Evolutionary conservation across 768 basidiomycete genomes (phyloP).

Genomic region (Gloeopeniophorella convolvens): DNA sequence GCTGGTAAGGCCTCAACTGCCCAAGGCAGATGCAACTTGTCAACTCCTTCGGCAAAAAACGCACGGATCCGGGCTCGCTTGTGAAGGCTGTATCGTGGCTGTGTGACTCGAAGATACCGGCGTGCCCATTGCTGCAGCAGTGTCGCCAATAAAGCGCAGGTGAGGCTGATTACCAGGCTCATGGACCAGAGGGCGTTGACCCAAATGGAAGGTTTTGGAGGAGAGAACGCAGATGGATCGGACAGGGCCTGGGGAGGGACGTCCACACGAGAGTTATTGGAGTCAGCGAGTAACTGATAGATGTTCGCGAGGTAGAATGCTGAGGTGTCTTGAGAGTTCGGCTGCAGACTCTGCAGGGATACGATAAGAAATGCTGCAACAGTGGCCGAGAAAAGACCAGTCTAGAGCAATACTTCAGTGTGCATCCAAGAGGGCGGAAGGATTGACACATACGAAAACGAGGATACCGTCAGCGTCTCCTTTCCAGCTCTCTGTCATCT

Average conservation of each 20-base stretch:
- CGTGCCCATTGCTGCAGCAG: neutral
- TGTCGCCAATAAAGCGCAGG: neutral
- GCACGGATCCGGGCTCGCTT: slow-evolving; percentile 1
- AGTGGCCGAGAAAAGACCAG: slow-evolving; percentile 15
- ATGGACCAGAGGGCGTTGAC: slow-evolving; percentile 8
- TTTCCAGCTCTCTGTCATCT: slow-evolving; percentile 13
- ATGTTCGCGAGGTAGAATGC: neutral
- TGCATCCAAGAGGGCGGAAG: too few relatives aligned
- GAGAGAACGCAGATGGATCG: neutral
- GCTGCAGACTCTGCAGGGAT: slow-evolving; percentile 6
- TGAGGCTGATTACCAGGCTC: neutral
- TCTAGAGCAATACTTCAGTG: neutral
- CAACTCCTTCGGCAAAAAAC: neutral
- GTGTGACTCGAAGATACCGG: neutral
- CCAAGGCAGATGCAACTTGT: neutral
- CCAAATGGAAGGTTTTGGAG: neutral
- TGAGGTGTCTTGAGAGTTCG: neutral
- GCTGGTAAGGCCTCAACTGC: neutral
- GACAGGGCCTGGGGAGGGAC: neutral
- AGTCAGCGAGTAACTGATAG: neutral
- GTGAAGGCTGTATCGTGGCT: neutral
- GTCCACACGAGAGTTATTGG: neutral
- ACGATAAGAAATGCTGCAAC: slow-evolving; percentile 10
- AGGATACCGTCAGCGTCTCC: slow-evolving; percentile 16
- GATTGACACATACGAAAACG: slow-evolving; percentile 11